Evolutionary conservation across 2,329 filamentous ascomycete genomes (phyloP).

Genomic region (Alternaria brassicicola): DNA sequence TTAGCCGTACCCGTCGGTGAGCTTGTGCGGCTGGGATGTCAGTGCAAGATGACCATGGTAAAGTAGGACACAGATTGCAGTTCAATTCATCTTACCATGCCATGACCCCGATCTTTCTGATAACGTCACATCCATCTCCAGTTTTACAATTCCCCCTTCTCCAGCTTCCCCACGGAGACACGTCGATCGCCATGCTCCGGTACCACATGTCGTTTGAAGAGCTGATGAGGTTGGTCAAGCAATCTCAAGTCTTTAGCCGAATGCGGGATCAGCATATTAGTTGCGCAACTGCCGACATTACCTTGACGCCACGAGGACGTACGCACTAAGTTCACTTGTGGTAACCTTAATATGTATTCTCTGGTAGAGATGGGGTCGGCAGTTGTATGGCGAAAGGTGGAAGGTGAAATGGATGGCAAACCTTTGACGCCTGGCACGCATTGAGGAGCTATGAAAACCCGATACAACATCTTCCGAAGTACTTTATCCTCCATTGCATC

Average conservation of each 20-base stretch:
- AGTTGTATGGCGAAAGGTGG: neutral
- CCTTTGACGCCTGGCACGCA: neutral
- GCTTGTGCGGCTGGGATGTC: neutral
- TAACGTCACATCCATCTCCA: neutral
- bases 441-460: neutral
- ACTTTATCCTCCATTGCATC: neutral
- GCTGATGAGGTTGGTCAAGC: constrained; percentile 6
- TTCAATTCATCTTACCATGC: neutral
- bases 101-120: neutral
- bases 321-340: neutral
- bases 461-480: neutral
- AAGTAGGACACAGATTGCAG: neutral
- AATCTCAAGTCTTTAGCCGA: constrained; percentile 27
- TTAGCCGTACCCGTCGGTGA: neutral
- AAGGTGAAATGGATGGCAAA: neutral
- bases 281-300: constrained; percentile 16
- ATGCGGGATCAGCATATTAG: constrained; percentile 13
- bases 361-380: constrained; percentile 2
- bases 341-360: constrained; percentile 2
- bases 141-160: neutral
- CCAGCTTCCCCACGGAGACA: neutral
- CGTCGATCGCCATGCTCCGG: constrained; percentile 10
- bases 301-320: neutral
- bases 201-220: neutral
- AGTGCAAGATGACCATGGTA: neutral